Evolutionary conservation across 495 filamentous ascomycete species (phyloP).

Genomic region (Collariella sp.): DNA sequence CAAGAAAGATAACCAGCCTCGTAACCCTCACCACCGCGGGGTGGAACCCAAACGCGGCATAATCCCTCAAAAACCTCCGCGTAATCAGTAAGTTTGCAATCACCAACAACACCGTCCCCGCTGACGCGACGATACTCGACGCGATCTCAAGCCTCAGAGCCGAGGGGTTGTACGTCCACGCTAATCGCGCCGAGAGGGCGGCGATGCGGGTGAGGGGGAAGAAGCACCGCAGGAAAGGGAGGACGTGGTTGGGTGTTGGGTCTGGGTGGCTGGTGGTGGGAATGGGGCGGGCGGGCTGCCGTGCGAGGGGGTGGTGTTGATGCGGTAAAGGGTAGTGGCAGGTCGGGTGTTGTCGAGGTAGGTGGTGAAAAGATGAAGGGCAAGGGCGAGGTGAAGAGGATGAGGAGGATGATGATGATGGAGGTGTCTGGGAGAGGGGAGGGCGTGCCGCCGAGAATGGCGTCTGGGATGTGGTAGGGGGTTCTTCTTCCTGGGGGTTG

Average conservation of each 20-base stretch:
- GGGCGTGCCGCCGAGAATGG: background rate
- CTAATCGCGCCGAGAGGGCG: conserved; percentile 54
- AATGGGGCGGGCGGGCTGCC: background rate
- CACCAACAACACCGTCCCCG: conserved; percentile 62
- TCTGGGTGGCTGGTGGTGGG: too few species aligned
- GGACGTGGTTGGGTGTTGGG: too few species aligned
- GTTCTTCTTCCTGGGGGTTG: background rate
- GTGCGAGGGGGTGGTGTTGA: background rate
- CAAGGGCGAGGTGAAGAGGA: background rate
- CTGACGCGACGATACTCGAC: conserved; percentile 57
- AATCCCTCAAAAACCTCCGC: conserved; percentile 63
- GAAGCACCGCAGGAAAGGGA: background rate
- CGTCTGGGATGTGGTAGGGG: background rate
- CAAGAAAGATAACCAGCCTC: conserved; percentile 48
- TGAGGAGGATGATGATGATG: background rate
- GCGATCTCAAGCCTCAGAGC: conserved; percentile 42
- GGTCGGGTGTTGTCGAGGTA: background rate
- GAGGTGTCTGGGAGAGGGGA: background rate
- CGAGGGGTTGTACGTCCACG: conserved; percentile 38
- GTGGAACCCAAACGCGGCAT: conserved; percentile 60
- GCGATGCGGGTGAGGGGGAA: conserved; percentile 41
- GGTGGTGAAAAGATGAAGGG: background rate
- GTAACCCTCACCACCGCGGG: conserved; percentile 39
- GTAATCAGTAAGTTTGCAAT: conserved; percentile 66
- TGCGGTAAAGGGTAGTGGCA: background rate